Conservation (phyloP, 2,329 filamentous ascomycete species). For the Fusarium verticillioides region DNA sequence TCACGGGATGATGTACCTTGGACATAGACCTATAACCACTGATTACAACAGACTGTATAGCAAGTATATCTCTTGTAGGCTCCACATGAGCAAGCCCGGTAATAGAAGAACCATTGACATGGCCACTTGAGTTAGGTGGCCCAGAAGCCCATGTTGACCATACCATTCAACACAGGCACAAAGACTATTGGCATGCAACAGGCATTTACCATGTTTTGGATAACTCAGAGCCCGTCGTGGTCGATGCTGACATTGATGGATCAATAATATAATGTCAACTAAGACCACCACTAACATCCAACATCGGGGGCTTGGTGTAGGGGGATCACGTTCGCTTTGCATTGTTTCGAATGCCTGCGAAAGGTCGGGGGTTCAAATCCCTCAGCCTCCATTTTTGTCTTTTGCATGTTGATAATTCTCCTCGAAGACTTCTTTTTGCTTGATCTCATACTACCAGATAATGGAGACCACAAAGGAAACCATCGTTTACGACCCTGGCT, state of each 20-base stretch:
- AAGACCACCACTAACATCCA: accelerated
- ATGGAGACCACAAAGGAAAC: neutral
- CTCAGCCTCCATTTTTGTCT: slow-evolving; percentile 42
- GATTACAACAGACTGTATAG: neutral
- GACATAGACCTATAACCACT: neutral
- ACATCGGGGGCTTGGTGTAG: slow-evolving; percentile 45
- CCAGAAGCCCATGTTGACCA: neutral
- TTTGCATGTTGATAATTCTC: neutral
- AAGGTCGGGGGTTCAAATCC: slow-evolving; percentile 49
- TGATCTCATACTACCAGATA: neutral
- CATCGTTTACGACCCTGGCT: neutral
- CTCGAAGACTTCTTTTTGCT: neutral
- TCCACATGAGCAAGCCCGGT: neutral
- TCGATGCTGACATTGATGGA: accelerated
- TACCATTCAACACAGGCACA: neutral
- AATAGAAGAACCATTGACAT: neutral
- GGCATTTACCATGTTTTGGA: neutral
- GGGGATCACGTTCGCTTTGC: slow-evolving; percentile 46
- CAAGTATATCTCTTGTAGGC: neutral
- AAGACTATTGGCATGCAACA: neutral
- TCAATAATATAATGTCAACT: accelerated
- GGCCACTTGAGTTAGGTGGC: neutral
- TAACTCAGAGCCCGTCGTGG: neutral
- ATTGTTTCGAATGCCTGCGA: slow-evolving; percentile 32
- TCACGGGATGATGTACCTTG: neutral